A percentile compares a stretch with the other conserved stretches of the same genome.
phyloP scores from a whole-genome alignment of 1,284 basidiomycete genomes.

The Hemileia vastatrix region DNA sequence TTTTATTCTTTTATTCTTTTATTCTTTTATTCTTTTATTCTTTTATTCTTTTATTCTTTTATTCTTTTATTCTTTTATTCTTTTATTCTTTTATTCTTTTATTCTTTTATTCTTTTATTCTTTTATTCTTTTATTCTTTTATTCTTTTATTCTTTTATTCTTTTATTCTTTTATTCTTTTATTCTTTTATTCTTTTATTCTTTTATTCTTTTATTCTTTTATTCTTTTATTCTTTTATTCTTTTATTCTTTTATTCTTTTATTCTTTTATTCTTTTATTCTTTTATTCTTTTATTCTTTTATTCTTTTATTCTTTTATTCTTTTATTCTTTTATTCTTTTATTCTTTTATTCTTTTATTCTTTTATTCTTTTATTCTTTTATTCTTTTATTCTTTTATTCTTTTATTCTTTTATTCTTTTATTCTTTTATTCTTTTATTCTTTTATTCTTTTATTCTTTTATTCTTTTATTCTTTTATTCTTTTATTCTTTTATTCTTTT shows the following conservation, averaged over 20 bases:
- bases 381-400: not conserved
- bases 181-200: not conserved
- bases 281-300: not conserved
- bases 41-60: not conserved
- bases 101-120: not conserved
- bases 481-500: not conserved
- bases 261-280: not conserved
- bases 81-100: not conserved
- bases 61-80: not conserved
- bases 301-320: not conserved
- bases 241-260: conserved; percentile 23
- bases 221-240: not conserved
- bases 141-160: not conserved
- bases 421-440: not conserved
- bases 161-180: not conserved
- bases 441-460: not conserved
- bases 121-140: not conserved
- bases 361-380: not conserved
- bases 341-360: not conserved
- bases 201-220: not conserved
- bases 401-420: not conserved
- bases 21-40: not conserved
- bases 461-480: not conserved
- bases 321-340: not conserved
- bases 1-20: not conserved